Evolutionary conservation across 148 eudicot genomes (phyloP).

Genomic region (Dianthus caryophyllus): DNA sequence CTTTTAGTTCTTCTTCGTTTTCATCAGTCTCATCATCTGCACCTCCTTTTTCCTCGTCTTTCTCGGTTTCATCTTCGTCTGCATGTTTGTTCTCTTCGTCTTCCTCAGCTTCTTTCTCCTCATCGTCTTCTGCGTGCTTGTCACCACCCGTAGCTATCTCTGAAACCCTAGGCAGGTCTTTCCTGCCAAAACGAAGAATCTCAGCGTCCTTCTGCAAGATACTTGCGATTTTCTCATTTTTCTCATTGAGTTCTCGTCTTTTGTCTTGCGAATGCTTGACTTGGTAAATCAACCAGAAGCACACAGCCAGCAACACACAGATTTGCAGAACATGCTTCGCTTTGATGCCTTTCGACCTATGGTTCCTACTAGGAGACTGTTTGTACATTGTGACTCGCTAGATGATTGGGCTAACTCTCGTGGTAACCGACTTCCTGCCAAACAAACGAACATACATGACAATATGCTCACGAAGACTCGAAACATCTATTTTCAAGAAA

Average conservation of each 20-base stretch:
- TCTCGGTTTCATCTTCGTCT: conserved; percentile 39
- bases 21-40: conserved; percentile 53
- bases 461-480: not conserved
- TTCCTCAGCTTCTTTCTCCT: conserved; percentile 49
- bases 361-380: conserved; percentile 63
- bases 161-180: conserved; percentile 45
- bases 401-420: conserved; percentile 1
- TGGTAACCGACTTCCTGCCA: conserved; percentile 7
- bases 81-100: conserved; percentile 47
- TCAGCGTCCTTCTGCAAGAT: conserved; percentile 23
- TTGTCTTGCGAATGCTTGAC: conserved; percentile 89
- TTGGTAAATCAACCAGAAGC: conserved; percentile 90
- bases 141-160: conserved; percentile 27
- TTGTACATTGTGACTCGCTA: conserved; percentile 47
- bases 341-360: conserved; percentile 68
- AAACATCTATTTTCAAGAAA: not conserved
- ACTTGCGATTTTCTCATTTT: conserved; percentile 29
- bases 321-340: conserved; percentile 66
- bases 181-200: conserved; percentile 53
- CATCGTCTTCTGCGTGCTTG: conserved; percentile 51
- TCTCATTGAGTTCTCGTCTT: conserved; percentile 57
- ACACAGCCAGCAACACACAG: conserved; percentile 72
- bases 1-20: conserved; percentile 33
- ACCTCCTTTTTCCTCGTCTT: conserved; percentile 31
- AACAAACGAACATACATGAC: conserved; percentile 7